These are phyloP conservation scores for Penicillium angulare DNA, from an alignment of 495 filamentous ascomycete genomes.

Conservation along the genomic window DNA sequence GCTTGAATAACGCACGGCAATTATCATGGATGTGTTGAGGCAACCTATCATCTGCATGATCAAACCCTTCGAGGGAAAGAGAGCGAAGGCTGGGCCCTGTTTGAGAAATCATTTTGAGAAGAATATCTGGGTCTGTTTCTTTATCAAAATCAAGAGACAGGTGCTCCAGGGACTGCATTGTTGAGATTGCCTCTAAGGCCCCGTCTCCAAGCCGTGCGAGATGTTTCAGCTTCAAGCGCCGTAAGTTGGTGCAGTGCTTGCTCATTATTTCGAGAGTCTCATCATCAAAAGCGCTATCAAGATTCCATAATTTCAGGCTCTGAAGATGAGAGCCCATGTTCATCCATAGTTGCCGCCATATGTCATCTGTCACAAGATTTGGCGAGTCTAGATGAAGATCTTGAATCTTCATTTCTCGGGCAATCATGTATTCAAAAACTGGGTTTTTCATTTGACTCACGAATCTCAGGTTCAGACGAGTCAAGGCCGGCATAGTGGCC, in stretches of 20 bases:
- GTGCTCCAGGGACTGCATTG: slow-evolving; percentile 61
- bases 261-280: slow-evolving; percentile 57
- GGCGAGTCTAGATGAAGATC: slow-evolving; percentile 68
- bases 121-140: slow-evolving; percentile 51
- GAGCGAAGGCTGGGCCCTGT: slow-evolving; percentile 65
- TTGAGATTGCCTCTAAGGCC: slow-evolving; percentile 51
- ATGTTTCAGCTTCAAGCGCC: slow-evolving; percentile 68
- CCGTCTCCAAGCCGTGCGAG: slow-evolving; percentile 51
- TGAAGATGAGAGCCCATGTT: slow-evolving; percentile 60
- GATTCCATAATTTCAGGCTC: slow-evolving; percentile 63
- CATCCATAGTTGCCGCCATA: slow-evolving; percentile 66
- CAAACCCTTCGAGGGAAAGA: slow-evolving; percentile 65
- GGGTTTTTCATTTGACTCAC: slow-evolving; percentile 84
- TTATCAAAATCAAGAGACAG: slow-evolving; percentile 65
- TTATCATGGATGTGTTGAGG: slow-evolving; percentile 62
- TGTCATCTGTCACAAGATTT: slow-evolving; percentile 71
- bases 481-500: slow-evolving; percentile 65
- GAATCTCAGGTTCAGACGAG: slow-evolving; percentile 68
- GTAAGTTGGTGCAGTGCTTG: slow-evolving; percentile 60
- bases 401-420: slow-evolving; percentile 61
- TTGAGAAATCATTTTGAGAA: slow-evolving; percentile 56
- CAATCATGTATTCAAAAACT: slow-evolving; percentile 75
- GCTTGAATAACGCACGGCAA: slow-evolving; percentile 66
- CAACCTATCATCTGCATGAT: slow-evolving; percentile 56
- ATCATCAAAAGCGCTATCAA: slow-evolving; percentile 72